Conservation (phyloP, 768 basidiomycete species). For the Cytidiella melzeri region DNA sequence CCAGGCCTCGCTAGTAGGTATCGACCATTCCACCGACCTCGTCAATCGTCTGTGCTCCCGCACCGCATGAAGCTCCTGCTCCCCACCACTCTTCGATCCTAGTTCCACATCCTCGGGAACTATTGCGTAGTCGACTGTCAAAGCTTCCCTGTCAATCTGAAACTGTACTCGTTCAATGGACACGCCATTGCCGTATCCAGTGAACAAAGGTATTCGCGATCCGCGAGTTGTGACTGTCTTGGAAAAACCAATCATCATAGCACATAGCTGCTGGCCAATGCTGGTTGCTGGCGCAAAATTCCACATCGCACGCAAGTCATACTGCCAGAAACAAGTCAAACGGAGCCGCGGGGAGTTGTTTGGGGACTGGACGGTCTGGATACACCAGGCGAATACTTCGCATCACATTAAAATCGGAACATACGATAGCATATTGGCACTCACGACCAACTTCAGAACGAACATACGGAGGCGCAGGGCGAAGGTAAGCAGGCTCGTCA, state of each 20-base stretch:
- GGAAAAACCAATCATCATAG: slow-evolving; percentile 75
- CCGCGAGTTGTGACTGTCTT: slow-evolving; percentile 78
- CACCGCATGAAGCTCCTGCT: slow-evolving; percentile 50
- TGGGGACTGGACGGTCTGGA: slow-evolving; percentile 47
- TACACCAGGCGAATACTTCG: slow-evolving; percentile 86
- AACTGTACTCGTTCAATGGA: slow-evolving; percentile 74
- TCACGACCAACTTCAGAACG: slow-evolving; percentile 76
- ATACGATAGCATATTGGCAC: slow-evolving; percentile 20
- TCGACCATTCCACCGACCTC: slow-evolving; percentile 73
- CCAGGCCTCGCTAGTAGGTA: slow-evolving; percentile 78
- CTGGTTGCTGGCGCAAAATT: slow-evolving; percentile 61
- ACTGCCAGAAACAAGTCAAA: slow-evolving; percentile 93
- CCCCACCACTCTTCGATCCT: slow-evolving; percentile 16
- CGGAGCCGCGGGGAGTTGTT: slow-evolving; percentile 42
- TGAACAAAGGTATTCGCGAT: slow-evolving; percentile 64
- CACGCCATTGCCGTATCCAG: slow-evolving; percentile 77
- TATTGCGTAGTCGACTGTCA: slow-evolving; percentile 80
- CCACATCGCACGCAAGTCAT: slow-evolving; percentile 86
- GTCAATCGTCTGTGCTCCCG: slow-evolving; percentile 67
- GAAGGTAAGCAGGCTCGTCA: slow-evolving; percentile 86
- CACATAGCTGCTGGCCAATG: slow-evolving; percentile 75
- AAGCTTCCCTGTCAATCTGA: slow-evolving; percentile 75
- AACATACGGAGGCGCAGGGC: slow-evolving; percentile 89
- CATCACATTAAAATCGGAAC: slow-evolving; percentile 7
- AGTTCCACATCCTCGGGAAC: slow-evolving; percentile 59